A percentile compares a stretch with the other conserved stretches of the same genome.
These are phyloP conservation scores for Eragrostis curvula DNA, from an alignment of 176 grass and related monocot species.

Conservation along the genomic window DNA sequence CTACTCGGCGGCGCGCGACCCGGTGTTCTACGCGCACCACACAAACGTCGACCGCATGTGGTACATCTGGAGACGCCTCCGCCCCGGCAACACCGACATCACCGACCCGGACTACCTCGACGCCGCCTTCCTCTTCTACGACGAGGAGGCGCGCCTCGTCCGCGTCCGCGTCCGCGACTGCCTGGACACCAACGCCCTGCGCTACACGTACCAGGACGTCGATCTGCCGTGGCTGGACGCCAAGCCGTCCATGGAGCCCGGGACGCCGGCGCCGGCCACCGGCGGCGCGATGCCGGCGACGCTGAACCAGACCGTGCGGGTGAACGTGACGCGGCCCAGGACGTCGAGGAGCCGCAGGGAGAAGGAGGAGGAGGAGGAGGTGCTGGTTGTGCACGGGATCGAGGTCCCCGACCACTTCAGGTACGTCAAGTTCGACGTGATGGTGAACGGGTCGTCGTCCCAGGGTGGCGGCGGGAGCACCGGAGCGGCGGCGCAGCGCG, in stretches of 20 bases:
- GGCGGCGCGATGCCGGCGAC: constrained; percentile 45
- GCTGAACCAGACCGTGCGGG: constrained; percentile 28
- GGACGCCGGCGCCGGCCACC: background rate
- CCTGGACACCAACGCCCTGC: constrained; percentile 44
- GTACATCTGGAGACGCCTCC: constrained; percentile 55
- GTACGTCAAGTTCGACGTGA: constrained; percentile 81
- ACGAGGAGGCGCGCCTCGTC: constrained; percentile 75
- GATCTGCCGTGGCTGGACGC: constrained; percentile 59
- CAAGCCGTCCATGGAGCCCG: background rate
- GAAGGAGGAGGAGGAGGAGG: constrained; percentile 66
- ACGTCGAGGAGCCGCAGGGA: constrained; percentile 35
- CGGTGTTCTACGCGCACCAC: constrained; percentile 80
- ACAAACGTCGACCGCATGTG: constrained; percentile 70
- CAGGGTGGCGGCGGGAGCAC: background rate
- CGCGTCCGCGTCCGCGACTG: constrained; percentile 65
- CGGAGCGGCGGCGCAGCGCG: constrained; percentile 48
- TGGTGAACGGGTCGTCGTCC: constrained; percentile 32
- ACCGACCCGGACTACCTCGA: constrained; percentile 71
- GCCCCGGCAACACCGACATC: constrained; percentile 36
- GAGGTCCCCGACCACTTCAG: constrained; percentile 32
- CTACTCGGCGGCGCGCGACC: constrained; percentile 62
- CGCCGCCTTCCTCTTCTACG: constrained; percentile 76
- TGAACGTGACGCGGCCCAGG: constrained; percentile 52
- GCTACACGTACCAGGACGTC: constrained; percentile 65
- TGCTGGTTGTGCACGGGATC: constrained; percentile 64